These are phyloP conservation scores for Nemania serpens DNA, from an alignment of 2,329 filamentous ascomycete genomes.

Conservation along the genomic window DNA sequence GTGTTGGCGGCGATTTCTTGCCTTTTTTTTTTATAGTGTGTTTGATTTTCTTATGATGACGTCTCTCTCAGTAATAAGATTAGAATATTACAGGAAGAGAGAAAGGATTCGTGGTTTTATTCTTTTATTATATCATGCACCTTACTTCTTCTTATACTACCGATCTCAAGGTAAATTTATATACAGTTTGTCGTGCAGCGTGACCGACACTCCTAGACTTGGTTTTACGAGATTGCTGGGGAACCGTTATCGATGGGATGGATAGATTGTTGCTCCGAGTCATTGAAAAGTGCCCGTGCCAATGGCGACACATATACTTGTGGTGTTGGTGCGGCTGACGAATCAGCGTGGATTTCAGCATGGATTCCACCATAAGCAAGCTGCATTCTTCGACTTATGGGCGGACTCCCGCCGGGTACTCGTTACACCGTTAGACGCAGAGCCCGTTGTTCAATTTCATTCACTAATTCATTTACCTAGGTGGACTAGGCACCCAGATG, in stretches of 20 bases:
- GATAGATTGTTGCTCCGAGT: conserved; percentile 22
- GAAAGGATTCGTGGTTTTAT: too few relatives aligned
- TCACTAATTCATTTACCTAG: neutral
- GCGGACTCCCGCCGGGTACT: neutral
- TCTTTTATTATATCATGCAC: too few relatives aligned
- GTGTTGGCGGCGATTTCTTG: neutral
- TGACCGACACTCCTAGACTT: too few relatives aligned
- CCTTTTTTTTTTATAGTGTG: neutral
- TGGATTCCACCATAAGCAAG: conserved; percentile 17
- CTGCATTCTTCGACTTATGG: neutral
- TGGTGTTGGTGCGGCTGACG: neutral
- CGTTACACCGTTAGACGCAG: neutral
- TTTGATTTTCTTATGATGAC: neutral
- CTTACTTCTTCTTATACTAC: too few relatives aligned
- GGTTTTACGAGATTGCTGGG: neutral
- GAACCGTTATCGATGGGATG: conserved; percentile 11
- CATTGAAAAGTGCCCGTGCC: neutral
- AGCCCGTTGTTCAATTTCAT: neutral
- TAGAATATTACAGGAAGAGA: too few relatives aligned
- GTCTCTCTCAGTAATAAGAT: too few relatives aligned
- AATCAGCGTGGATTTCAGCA: neutral
- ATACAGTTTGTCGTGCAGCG: too few relatives aligned
- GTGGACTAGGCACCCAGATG: too few relatives aligned
- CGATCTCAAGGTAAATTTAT: too few relatives aligned
- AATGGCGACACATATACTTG: neutral